Conservation (phyloP, 768 basidiomycete species). For the Mycena capillaripes region DNA sequence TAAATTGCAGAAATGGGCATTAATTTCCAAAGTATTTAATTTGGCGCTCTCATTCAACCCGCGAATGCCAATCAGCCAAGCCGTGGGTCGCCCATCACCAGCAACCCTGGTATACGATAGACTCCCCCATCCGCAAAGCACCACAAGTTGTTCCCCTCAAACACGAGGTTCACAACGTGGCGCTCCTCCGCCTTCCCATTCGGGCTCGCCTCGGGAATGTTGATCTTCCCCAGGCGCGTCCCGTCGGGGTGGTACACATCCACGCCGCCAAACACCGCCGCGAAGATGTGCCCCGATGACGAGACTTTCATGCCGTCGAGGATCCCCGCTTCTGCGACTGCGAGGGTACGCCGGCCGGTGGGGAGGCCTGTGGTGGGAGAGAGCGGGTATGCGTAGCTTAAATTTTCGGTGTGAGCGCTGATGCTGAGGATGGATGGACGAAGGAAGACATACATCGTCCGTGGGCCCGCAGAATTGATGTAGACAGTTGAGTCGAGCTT, state of each 20-base stretch:
- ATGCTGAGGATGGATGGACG: background rate
- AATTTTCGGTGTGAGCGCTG: background rate
- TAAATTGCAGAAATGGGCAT: too few relatives aligned
- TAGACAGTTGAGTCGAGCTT: constrained; percentile 1
- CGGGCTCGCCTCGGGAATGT: constrained; percentile 21
- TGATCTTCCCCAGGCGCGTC: constrained; percentile 20
- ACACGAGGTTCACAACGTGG: constrained; percentile 23
- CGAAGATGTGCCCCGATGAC: constrained; percentile 18
- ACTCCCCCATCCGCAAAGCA: constrained; percentile 23
- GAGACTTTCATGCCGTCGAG: constrained; percentile 17
- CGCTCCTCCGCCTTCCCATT: constrained; percentile 19
- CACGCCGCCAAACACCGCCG: constrained; percentile 22
- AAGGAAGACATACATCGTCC: constrained; percentile 7
- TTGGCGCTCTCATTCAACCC: too few relatives aligned
- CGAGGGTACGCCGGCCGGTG: constrained; percentile 17
- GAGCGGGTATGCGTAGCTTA: constrained; percentile 20
- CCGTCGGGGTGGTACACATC: constrained; percentile 25
- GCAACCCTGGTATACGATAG: constrained; percentile 10
- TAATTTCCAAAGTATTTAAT: too few relatives aligned
- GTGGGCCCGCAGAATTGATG: constrained; percentile 14
- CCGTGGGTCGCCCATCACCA: constrained; percentile 9
- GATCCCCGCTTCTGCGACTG: constrained; percentile 15
- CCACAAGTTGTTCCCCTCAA: constrained; percentile 16
- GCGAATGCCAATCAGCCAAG: background rate
- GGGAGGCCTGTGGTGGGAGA: constrained; percentile 21